Evolutionary conservation across 2,329 filamentous ascomycete genomes (phyloP), one percentile per base, ranked within the genome.

Genomic region (Botrytis pseudocinerea): DNA sequence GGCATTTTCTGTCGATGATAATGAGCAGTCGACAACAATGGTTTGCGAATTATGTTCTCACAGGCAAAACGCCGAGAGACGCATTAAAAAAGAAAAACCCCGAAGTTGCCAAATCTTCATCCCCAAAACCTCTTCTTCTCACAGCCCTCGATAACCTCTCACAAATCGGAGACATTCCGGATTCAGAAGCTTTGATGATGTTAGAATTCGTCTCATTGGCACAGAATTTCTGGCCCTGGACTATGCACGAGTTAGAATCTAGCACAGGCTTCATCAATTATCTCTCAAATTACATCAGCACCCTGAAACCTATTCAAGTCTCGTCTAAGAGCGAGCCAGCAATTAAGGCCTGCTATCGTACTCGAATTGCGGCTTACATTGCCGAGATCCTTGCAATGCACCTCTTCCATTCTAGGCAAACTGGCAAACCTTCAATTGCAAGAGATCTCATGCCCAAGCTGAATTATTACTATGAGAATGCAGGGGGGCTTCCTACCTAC

Each of bases 141-240:
- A 89, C 89, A 72, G 95, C 94, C 0, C 85, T 98, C 46, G 87
- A 91, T 62, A 87, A 89, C 73, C 85, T 98, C 54, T 87, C 88
- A 28, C 86, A 86, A 18, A 89, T 97, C 74, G 86, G 88, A 38
- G 84, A 87, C 2, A 81, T 95, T 35, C 86, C 91, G 14, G 86
- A 88, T n/a, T 84, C 85, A 48, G 89, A 94, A 75, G 89, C 91
- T 6, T 84, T 94, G 35, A 90, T 92, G 0, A 90, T 98, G 78
- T 86, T 99, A 25, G 91, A 95, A 78, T 98, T 98, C 81, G 89
- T 98, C 54, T 90, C 93, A 3, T 90, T 92, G 4, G 93, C 95
- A 7, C 95, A 98, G 80, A 96, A 97, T 81, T 93, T 94, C 80
- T 98, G 95, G 95, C 92, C 95, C 1, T 97, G 95, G 93, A 95